Base-by-base conservation (phyloP, 129 eudicot genomes). In the Logfia minima region DNA sequence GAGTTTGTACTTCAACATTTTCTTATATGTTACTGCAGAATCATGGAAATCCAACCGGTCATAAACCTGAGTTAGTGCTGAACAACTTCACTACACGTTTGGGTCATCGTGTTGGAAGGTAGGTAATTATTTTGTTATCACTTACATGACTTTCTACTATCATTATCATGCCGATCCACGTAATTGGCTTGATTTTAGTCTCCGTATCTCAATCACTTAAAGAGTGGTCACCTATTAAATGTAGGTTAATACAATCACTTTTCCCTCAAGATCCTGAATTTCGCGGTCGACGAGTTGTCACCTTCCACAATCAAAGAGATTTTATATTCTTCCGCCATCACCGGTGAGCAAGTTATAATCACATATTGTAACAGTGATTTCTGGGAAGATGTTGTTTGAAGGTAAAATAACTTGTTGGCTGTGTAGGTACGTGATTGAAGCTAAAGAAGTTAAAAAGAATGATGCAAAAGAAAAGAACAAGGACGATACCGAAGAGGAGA, bases 21-120 rank as follows among this genome's bases (percentile, higher is more conserved):
- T 64, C 1, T 55, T 55, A 18, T 60, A 28, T 55, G 17, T 75
- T 41, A 74, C 75, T 78, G 60, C 96, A 93, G 98, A 89, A 89
- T 87, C 98, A 93, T 83, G 98, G 98, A 77, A 93, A 91, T 66
- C 98, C 98, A 6, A 93, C 98, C 0, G 84, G 89, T 73, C 98
- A 93, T 78, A 77, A 84, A 81, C 98, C 98, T 60, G 98, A 93
- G 85, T 82, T 93, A 32, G 96, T 93, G 74, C 77, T 93, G 56
- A 93, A 80, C 73, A 93, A 93, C 83, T 93, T 93, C 82, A 87
- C 96, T 11, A 93, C 98, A 70, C 95, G 96, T 37, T 80, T 93
- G 28, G 98, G 98, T 43, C 92, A 88, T 88, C 98, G 98, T 60
- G 58, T 93, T 77, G 98, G 98, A 70, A 93, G 98, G 98, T 88